A percentile compares a stretch with the other conserved stretches of the same genome.
phyloP scores from a whole-genome alignment of 441 rosid species.

The Melastoma candidum region DNA sequence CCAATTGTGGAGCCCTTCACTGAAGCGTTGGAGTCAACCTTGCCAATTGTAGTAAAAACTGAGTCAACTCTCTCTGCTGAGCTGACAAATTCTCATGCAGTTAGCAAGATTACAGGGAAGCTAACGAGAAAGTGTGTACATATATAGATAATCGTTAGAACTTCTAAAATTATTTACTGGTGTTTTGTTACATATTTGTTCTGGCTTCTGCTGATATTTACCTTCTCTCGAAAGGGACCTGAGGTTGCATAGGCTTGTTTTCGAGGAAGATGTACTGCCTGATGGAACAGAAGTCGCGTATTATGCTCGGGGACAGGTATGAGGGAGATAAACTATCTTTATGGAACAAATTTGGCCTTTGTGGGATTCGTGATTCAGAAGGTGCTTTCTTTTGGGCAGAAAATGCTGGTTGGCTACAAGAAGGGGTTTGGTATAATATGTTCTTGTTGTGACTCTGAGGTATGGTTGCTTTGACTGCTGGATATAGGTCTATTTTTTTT shows the following conservation, averaged over 20 bases:
- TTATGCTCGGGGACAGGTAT: slow-evolving; percentile 73
- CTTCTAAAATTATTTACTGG: not conserved
- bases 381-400: slow-evolving; percentile 41
- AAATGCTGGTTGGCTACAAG: slow-evolving; percentile 73
- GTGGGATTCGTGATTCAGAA: slow-evolving; percentile 17
- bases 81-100: slow-evolving; percentile 1
- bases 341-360: slow-evolving; percentile 7
- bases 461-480: slow-evolving; percentile 17
- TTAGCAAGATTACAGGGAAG: slow-evolving; percentile 50
- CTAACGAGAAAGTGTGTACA: slow-evolving; percentile 69
- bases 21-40: too few species aligned
- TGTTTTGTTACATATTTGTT: not conserved
- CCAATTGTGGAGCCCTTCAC: too few species aligned
- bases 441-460: slow-evolving; percentile 77
- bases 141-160: slow-evolving; percentile 2
- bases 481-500: slow-evolving; percentile 8
- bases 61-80: too few species aligned
- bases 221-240: slow-evolving; percentile 45
- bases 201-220: not conserved
- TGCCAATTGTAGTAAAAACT: too few species aligned
- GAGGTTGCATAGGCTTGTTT: slow-evolving; percentile 77
- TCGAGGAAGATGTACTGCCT: slow-evolving; percentile 73
- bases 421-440: slow-evolving; percentile 75
- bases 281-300: slow-evolving; percentile 93
- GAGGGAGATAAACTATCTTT: slow-evolving; percentile 2